Evolutionary conservation across 371 early-diverging fungal genomes (phyloP), one percentile per base, ranked within the genome.

Genomic region (Mucor indicus): DNA sequence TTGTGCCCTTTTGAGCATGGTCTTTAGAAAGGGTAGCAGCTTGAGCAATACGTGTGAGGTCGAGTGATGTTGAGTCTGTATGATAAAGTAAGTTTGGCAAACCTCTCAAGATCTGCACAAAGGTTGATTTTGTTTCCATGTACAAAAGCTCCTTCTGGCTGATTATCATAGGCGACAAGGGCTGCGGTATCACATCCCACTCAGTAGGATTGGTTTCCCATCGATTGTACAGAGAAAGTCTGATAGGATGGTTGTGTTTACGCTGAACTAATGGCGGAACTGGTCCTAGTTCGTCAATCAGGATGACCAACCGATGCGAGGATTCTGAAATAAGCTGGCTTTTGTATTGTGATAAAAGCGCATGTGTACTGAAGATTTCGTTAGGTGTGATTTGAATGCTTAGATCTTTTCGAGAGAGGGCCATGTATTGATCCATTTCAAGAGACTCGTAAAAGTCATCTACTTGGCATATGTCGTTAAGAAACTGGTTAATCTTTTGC

Each of bases 361-460:
- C 71, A 38, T 92, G 93, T 17, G 90, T 93, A 53, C 84, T 90
- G 72, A 87, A 92, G 45, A 96, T 82, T 77, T 96, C 95, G 69
- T 96, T 95, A 29, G 93, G 64, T 13, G 91, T 90, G 50, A 96
- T 92, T 59, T 85, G 83, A 23, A 96, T 69, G 33, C 80, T 65
- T 27, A 93, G 80, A 48, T 96, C 89, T 61, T 91, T 92, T 60
- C 91, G 91, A 9, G 92, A 93, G 39, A 95, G 62, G 1, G 94
- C 93, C 74, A 93, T 87, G 62, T 95, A 95, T 73, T 95, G 95
- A 66, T 96, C 95, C 93, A 95, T 94, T 81, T 95, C 95, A 53
- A 96, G 62, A 16, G 84, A 77, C 54, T 96, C 94, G 63, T 92
- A 92, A 72, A 96, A 96, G 53, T 96, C 96, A 39, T 87, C 83